Conservation (phyloP, 148 eudicot genomes). For the Vaccinium macrocarpon region DNA sequence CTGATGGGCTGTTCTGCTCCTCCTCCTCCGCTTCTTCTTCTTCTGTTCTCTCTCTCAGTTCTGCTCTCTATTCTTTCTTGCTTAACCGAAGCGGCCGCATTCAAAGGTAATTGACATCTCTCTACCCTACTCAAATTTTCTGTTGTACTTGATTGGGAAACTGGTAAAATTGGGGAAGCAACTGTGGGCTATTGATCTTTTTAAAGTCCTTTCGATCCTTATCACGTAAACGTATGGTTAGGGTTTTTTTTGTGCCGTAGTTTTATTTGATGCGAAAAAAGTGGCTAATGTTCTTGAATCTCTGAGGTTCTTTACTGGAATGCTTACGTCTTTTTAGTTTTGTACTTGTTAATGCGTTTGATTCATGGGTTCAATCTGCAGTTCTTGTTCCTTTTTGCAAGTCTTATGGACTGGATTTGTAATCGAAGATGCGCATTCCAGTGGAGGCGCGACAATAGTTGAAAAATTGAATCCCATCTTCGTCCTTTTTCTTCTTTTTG, state of each 20-base stretch:
- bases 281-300: not conserved
- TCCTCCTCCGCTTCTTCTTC: not conserved
- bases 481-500: not conserved
- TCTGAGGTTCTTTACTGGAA: not conserved
- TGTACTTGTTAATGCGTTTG: not conserved
- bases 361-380: not conserved
- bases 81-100: constrained; percentile 5
- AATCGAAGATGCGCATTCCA: not conserved
- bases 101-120: constrained; percentile 8
- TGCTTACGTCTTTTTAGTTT: not conserved
- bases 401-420: not conserved
- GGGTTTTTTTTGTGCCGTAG: not conserved
- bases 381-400: not conserved
- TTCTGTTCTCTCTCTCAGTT: constrained; percentile 20
- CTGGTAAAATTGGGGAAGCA: not conserved
- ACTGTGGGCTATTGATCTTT: not conserved
- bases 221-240: not conserved
- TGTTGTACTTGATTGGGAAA: not conserved
- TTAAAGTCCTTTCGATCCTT: not conserved
- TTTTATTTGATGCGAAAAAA: not conserved
- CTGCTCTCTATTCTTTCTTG: constrained; percentile 14
- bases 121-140: not conserved
- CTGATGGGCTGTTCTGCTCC: constrained; percentile 20
- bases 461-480: not conserved
- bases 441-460: not conserved